phyloP scores from a whole-genome alignment of 2,329 filamentous ascomycete species.

The Waltergamsia citrina region DNA sequence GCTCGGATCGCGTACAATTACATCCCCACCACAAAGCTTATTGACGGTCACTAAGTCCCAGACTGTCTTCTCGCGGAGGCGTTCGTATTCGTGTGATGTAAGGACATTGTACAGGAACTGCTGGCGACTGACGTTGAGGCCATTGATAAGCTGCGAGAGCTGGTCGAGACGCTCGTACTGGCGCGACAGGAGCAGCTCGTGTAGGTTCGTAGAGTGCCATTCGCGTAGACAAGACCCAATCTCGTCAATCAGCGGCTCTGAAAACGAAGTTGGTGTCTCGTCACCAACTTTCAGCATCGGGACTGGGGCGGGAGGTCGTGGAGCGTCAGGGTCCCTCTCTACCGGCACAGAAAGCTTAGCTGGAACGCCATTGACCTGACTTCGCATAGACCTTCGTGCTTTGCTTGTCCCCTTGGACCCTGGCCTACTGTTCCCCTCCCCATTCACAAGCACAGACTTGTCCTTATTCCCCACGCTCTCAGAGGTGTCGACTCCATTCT shows the following conservation, averaged over 20 bases:
- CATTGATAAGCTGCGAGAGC: slow-evolving; percentile 69
- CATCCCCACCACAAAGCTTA: slow-evolving; percentile 85
- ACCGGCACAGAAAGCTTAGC: slow-evolving; percentile 36
- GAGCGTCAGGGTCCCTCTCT: slow-evolving; percentile 54
- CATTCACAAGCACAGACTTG: slow-evolving; percentile 11
- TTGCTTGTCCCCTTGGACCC: slow-evolving; percentile 18
- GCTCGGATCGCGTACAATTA: slow-evolving; percentile 85
- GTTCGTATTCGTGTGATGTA: slow-evolving; percentile 73
- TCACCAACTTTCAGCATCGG: slow-evolving; percentile 97
- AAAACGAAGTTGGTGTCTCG: slow-evolving; percentile 81
- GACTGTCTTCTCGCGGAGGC: slow-evolving; percentile 77
- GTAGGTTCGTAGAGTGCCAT: slow-evolving; percentile 96
- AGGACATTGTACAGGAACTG: slow-evolving; percentile 92
- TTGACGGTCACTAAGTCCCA: slow-evolving; percentile 94
- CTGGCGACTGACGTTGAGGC: slow-evolving; percentile 76
- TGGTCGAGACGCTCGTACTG: slow-evolving; percentile 76
- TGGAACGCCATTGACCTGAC: slow-evolving; percentile 27
- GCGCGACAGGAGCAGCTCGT: slow-evolving; percentile 76
- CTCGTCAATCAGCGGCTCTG: slow-evolving; percentile 91
- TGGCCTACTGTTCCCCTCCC: not conserved
- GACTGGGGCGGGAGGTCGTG: slow-evolving; percentile 82
- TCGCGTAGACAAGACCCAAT: slow-evolving; percentile 94
- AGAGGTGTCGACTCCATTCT: slow-evolving; percentile 17
- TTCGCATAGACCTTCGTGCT: slow-evolving; percentile 19
- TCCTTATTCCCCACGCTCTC: slow-evolving; percentile 43